Percentiles rank a stretch among this genome's conserved stretches.
Conservation (phyloP, 2,329 filamentous ascomycete species). For the Calonectria multiphialidica region DNA sequence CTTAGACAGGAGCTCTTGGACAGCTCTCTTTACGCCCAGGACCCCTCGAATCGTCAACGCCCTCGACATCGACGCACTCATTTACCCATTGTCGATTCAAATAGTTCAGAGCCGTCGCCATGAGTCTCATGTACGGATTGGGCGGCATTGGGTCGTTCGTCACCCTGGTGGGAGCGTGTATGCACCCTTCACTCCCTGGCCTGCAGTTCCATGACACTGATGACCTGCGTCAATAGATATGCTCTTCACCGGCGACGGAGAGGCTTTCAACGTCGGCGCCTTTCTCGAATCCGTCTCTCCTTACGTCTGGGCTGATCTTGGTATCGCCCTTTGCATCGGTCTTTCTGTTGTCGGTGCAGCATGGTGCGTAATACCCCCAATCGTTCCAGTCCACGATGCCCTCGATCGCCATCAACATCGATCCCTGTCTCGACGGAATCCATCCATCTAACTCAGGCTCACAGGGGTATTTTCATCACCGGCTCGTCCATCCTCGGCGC, state of each 20-base stretch:
- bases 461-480: slow-evolving; percentile 98
- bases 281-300: slow-evolving; percentile 96
- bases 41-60: slow-evolving; percentile 24
- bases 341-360: slow-evolving; percentile 96
- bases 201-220: slow-evolving; percentile 29
- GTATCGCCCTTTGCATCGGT: slow-evolving; percentile 94
- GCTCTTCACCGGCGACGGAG: slow-evolving; percentile 97
- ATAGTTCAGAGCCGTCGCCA: slow-evolving; percentile 54
- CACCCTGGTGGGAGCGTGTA: slow-evolving; percentile 83
- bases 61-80: slow-evolving; percentile 28
- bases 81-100: slow-evolving; percentile 35
- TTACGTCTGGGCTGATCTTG: slow-evolving; percentile 91
- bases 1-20: slow-evolving; percentile 44
- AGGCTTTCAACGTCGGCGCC: slow-evolving; percentile 95
- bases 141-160: slow-evolving; percentile 77
- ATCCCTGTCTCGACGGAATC: slow-evolving; percentile 7
- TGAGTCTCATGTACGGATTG: slow-evolving; percentile 80
- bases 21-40: slow-evolving; percentile 35
- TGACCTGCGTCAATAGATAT: slow-evolving; percentile 75
- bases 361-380: slow-evolving; percentile 74
- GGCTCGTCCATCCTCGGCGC: slow-evolving; percentile 97
- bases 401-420: background rate
- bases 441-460: slow-evolving; percentile 32
- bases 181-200: slow-evolving; percentile 51
- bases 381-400: slow-evolving; percentile 11